Evolutionary conservation across 1,284 basidiomycete species (phyloP).

Genomic region (Schizophyllum commune): DNA sequence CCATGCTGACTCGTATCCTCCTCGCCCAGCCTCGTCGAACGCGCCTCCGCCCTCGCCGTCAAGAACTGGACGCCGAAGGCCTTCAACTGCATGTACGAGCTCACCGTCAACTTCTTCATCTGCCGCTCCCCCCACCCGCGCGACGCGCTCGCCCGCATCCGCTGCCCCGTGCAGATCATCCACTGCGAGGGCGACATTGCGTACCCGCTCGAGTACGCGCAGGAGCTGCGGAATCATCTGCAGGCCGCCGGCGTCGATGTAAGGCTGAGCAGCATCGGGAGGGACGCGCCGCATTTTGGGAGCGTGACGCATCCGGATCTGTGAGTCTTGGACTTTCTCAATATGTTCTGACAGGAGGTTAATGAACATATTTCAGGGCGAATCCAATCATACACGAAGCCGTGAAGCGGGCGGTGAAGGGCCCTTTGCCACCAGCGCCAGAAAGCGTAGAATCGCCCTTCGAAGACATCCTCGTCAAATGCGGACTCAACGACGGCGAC

Average conservation of each 20-base stretch:
- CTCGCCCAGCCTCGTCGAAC: constrained; percentile 15
- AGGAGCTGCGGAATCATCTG: constrained; percentile 20
- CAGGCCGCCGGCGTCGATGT: constrained; percentile 21
- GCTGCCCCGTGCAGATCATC: constrained; percentile 25
- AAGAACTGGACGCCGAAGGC: constrained; percentile 19
- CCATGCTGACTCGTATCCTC: not conserved
- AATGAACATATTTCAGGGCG: constrained; percentile 23
- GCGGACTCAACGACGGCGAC: not conserved
- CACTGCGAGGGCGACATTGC: constrained; percentile 27
- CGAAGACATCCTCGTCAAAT: constrained; percentile 15
- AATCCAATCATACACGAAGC: constrained; percentile 4
- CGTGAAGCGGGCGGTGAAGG: constrained; percentile 1
- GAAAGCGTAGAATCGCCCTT: constrained; percentile 22
- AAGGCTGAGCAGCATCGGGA: constrained; percentile 16
- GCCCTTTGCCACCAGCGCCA: constrained; percentile 18
- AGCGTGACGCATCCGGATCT: constrained; percentile 22
- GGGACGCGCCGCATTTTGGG: constrained; percentile 27
- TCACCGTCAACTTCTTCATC: constrained; percentile 27
- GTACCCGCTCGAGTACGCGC: constrained; percentile 20
- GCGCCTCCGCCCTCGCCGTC: constrained; percentile 18
- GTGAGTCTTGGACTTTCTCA: constrained; percentile 13
- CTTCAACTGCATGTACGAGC: constrained; percentile 22
- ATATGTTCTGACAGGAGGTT: constrained; percentile 17
- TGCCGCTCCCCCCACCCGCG: constrained; percentile 20
- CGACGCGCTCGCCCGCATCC: constrained; percentile 17